phyloP scores from a whole-genome alignment of 2,329 filamentous ascomycete genomes.

The Leptographium galeiforme region DNA sequence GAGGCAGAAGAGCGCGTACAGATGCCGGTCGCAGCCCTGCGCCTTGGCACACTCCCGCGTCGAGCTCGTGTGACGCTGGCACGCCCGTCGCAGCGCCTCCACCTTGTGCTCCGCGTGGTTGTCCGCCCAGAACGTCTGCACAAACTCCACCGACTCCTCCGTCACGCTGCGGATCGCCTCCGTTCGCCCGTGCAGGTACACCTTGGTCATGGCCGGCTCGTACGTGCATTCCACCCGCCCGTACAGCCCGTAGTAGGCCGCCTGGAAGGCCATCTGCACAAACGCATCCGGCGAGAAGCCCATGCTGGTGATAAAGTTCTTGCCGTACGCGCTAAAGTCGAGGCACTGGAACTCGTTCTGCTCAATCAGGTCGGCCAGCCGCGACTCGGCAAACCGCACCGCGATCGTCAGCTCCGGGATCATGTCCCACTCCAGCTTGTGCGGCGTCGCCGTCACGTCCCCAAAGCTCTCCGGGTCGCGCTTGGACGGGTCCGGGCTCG shows the following conservation, averaged over 20 bases:
- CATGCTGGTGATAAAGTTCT: slow-evolving; percentile 95
- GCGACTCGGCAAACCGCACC: slow-evolving; percentile 86
- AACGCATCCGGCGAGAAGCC: slow-evolving; percentile 96
- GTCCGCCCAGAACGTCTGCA: slow-evolving; percentile 90
- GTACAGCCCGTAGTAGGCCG: slow-evolving; percentile 93
- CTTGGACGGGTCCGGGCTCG: slow-evolving; percentile 84
- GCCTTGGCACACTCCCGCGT: slow-evolving; percentile 83
- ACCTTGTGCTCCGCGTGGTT: slow-evolving; percentile 73
- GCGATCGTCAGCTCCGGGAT: slow-evolving; percentile 80
- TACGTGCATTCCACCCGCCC: slow-evolving; percentile 90
- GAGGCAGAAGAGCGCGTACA: slow-evolving; percentile 87
- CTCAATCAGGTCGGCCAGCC: slow-evolving; percentile 84
- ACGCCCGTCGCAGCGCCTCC: slow-evolving; percentile 70
- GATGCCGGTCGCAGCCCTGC: slow-evolving; percentile 79
- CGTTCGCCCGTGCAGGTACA: slow-evolving; percentile 83
- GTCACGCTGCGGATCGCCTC: slow-evolving; percentile 86
- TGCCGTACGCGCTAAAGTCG: slow-evolving; percentile 80
- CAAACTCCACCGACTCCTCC: slow-evolving; percentile 70
- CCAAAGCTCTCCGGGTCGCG: slow-evolving; percentile 84
- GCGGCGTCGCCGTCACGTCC: slow-evolving; percentile 82
- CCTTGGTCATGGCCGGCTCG: slow-evolving; percentile 96
- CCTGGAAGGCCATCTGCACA: slow-evolving; percentile 98
- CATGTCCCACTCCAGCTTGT: slow-evolving; percentile 98
- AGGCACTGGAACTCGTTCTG: slow-evolving; percentile 93
- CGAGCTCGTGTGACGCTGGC: slow-evolving; percentile 64